phyloP scores from a whole-genome alignment of 805 yeast species.

The Nakazawaea pomicola region DNA sequence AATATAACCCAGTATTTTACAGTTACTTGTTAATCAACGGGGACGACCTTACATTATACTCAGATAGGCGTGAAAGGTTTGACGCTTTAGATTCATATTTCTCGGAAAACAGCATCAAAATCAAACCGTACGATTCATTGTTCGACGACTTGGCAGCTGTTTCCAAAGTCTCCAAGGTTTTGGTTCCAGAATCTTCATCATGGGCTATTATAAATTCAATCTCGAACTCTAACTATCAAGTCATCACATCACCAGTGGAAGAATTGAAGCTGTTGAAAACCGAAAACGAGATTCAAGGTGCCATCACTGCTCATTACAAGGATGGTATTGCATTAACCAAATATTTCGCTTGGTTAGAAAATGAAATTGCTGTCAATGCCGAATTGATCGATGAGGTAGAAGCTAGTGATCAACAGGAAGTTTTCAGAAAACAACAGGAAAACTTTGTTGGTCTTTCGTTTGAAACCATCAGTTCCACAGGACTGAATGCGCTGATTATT shows the following conservation, averaged over 20 bases:
- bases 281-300: constrained; percentile 43
- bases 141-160: constrained; percentile 37
- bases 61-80: constrained; percentile 35
- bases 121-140: constrained; percentile 39
- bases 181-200: constrained; percentile 54
- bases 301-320: constrained; percentile 47
- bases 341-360: constrained; percentile 56
- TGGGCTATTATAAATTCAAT: constrained; percentile 63
- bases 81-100: constrained; percentile 35
- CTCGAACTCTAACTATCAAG: constrained; percentile 29
- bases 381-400: constrained; percentile 57
- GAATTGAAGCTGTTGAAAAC: constrained; percentile 50
- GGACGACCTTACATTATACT: constrained; percentile 34
- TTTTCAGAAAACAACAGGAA: constrained; percentile 48
- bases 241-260: constrained; percentile 52
- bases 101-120: constrained; percentile 34
- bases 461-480: constrained; percentile 70
- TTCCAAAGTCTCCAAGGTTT: constrained; percentile 33
- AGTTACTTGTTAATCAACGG: constrained; percentile 43
- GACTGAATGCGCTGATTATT: constrained; percentile 72
- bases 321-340: constrained; percentile 53
- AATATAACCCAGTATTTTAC: constrained; percentile 50
- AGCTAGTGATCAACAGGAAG: constrained; percentile 55
- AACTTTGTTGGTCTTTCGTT: constrained; percentile 63
- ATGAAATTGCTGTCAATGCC: constrained; percentile 34